Evolutionary conservation across 192 early-diverging fungal genomes (phyloP), one percentile per base, ranked within the genome.

Genomic region (Coemansia reversa): DNA sequence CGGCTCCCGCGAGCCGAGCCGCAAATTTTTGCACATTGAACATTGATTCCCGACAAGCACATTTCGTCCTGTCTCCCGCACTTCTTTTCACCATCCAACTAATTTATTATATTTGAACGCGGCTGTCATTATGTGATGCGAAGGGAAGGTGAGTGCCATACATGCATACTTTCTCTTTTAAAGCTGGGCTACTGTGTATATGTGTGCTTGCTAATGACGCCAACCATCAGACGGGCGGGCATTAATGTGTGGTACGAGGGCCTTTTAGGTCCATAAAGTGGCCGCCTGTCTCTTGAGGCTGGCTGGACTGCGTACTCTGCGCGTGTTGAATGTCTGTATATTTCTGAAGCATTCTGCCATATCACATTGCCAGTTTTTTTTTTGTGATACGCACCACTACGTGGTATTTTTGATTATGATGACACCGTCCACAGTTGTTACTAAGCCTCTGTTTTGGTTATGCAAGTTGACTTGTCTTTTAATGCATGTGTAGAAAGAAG

Each of bases 311-410:
- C 76, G 76, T 67, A 58, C 56, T 50, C 58, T 57, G 42, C 70
- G 71, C 65, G 56, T 79, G 76, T 79, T 79, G 76, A 79, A 64
- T 79, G 76, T 79, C 76, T 73, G 67, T 70, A 51, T 63, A 50
- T 57, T 56, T 79, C 76, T 79, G 76, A 79, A 79, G 71, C 76
- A 32, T 16, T 45, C 18, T 24, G 18, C 42, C 58, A 29, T 47
- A 22, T 1, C 20, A 30, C 28, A n/a, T 4, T 23, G 22, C 27
- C 23, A 29, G 55, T 22, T 20, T 45, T 35, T 35, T 35, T 45
- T 45, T 45, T 45, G 39, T 45, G 12, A 2, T 12, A 45, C 16
- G 9, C 39, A 45, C 12, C 16, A 16, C 39, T 12, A 45, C 39
- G 14, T 45, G 39, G 39, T 16, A 16, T 45, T 3, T 16, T 45